phyloP scores from a whole-genome alignment of 1,139 yeast species.

The Komagataea norvegica region DNA sequence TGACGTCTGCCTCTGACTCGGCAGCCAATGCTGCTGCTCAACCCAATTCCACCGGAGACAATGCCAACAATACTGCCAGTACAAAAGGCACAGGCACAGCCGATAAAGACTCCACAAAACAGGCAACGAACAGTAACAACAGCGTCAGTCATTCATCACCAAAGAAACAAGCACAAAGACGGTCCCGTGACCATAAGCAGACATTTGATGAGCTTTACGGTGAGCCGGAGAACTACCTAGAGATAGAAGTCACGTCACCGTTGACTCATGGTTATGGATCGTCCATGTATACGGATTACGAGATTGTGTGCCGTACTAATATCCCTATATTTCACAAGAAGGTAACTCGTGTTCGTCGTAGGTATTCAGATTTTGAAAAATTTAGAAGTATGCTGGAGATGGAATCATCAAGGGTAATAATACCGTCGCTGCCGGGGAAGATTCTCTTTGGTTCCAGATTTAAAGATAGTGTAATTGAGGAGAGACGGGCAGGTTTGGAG shows the following conservation, averaged over 20 bases:
- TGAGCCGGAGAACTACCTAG: constrained; percentile 91
- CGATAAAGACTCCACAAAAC: neutral
- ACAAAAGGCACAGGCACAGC: neutral
- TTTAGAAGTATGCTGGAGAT: constrained; percentile 72
- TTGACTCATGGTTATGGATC: constrained; percentile 71
- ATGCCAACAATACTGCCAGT: neutral
- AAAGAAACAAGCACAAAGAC: neutral
- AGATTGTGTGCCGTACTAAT: constrained; percentile 78
- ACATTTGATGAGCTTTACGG: constrained; percentile 82
- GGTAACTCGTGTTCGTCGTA: constrained; percentile 66
- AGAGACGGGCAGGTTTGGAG: constrained; percentile 79
- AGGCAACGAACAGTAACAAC: neutral
- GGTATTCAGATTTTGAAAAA: constrained; percentile 87
- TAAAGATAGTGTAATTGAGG: constrained; percentile 78
- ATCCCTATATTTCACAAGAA: constrained; percentile 80
- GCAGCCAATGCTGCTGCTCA: neutral
- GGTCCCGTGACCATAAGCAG: constrained; percentile 33
- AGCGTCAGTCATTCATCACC: constrained; percentile 1
- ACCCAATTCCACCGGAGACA: neutral
- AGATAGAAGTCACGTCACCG: constrained; percentile 78
- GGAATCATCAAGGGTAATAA: constrained; percentile 70
- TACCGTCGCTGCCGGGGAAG: constrained; percentile 89
- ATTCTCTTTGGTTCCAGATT: constrained; percentile 57
- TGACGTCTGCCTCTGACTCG: constrained; percentile 7
- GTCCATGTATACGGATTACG: constrained; percentile 84